These are phyloP conservation scores for Mucor saturninus DNA, from an alignment of 371 early-diverging fungal genomes.

Conservation along the genomic window DNA sequence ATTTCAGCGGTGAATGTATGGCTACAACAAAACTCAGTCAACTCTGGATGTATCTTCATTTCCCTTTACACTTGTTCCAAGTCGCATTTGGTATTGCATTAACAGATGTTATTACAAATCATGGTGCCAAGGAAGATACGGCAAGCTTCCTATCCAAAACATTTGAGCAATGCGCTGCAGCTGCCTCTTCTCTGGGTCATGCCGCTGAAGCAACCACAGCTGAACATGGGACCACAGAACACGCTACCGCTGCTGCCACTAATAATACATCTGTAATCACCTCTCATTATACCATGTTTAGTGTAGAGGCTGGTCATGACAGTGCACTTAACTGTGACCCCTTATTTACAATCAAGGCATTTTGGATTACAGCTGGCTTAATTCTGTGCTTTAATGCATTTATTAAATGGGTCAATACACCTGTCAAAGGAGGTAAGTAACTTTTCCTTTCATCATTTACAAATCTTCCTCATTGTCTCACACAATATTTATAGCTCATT, in stretches of 20 bases:
- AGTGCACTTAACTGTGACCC: constrained; percentile 2
- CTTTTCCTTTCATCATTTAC: neutral
- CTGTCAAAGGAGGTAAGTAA: constrained; percentile 37
- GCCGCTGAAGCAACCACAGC: constrained; percentile 1
- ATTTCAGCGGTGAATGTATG: constrained; percentile 47
- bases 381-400: constrained; percentile 48
- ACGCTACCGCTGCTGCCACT: constrained; percentile 4
- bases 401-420: constrained; percentile 49
- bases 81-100: constrained; percentile 64
- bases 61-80: constrained; percentile 62
- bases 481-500: constrained; percentile 33
- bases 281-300: constrained; percentile 2
- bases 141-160: neutral
- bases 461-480: constrained; percentile 14
- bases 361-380: constrained; percentile 50
- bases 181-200: constrained; percentile 3
- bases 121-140: constrained; percentile 22
- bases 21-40: constrained; percentile 44
- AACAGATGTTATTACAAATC: constrained; percentile 52
- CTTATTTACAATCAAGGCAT: constrained; percentile 40
- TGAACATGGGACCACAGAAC: constrained; percentile 7
- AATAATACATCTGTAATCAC: neutral
- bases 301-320: constrained; percentile 8
- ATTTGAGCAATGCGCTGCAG: constrained; percentile 20
- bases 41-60: constrained; percentile 65